Conservation (phyloP, 202 grass and related monocot genomes). For the Bolboschoenoplectus hybrid region DNA sequence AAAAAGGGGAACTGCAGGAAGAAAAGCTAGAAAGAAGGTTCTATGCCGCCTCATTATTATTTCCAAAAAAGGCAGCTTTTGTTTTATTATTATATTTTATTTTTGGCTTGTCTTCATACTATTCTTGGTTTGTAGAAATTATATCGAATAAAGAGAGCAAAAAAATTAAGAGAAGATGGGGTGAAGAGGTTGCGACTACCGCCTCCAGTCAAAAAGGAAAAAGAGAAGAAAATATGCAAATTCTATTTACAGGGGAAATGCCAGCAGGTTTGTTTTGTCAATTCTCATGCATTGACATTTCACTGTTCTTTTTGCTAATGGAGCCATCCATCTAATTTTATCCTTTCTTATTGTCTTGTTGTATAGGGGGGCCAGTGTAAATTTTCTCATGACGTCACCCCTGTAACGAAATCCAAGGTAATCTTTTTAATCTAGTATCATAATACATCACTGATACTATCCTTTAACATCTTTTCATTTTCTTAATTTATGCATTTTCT, state of each 20-base stretch:
- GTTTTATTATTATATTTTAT: conserved; percentile 16
- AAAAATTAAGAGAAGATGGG: conserved; percentile 66
- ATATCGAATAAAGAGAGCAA: conserved; percentile 67
- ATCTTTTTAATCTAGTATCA: background rate
- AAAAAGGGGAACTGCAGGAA: conserved; percentile 61
- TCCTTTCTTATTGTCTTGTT: conserved; percentile 42
- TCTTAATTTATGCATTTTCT: conserved; percentile 32
- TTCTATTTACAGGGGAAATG: conserved; percentile 83
- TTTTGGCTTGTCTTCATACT: conserved; percentile 37
- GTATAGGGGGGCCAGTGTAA: conserved; percentile 76
- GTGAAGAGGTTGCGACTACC: conserved; percentile 74
- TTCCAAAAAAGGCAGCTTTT: conserved; percentile 1
- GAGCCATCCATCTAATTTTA: background rate
- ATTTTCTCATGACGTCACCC: conserved; percentile 82
- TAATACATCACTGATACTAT: background rate
- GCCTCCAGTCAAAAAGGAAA: conserved; percentile 66
- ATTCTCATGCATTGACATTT: conserved; percentile 38
- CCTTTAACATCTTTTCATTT: conserved; percentile 29
- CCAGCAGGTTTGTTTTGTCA: conserved; percentile 57
- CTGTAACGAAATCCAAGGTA: conserved; percentile 93
- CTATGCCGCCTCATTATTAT: conserved; percentile 29
- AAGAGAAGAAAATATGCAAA: conserved; percentile 61
- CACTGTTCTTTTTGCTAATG: conserved; percentile 19
- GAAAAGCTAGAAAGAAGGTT: conserved; percentile 84
- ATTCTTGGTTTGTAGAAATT: conserved; percentile 67